Percentiles rank a stretch among this genome's conserved stretches.
Evolutionary conservation across 2,329 filamentous ascomycete genomes (phyloP).

Genomic region (Tolypocladium guangdongense): DNA sequence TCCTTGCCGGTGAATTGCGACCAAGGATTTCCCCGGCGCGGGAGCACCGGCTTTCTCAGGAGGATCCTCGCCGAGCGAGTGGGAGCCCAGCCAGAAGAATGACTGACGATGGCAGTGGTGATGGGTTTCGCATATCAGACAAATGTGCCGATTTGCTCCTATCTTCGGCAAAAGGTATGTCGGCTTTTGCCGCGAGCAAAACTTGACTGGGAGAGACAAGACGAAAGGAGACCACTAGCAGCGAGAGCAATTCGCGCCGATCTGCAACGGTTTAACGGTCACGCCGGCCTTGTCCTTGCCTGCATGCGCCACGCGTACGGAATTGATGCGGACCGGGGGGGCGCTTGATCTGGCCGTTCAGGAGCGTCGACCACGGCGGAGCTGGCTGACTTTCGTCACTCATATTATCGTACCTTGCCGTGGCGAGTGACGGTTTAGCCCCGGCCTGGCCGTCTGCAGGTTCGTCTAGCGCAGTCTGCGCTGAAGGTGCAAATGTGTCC

Average conservation of each 20-base stretch:
- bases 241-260: not conserved
- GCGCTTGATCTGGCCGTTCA: no score
- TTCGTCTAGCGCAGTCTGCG: not conserved
- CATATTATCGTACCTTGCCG: not conserved
- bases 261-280: not conserved
- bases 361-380: not conserved
- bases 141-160: not conserved
- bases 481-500: not conserved
- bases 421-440: not conserved
- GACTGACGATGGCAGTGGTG: not conserved
- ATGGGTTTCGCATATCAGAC: not conserved
- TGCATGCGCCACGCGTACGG: not conserved
- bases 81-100: not conserved
- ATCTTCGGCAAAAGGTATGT: not conserved
- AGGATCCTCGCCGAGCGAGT: not conserved
- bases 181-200: not conserved
- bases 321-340: no score
- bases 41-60: not conserved
- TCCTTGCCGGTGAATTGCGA: not conserved
- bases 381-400: not conserved
- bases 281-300: not conserved
- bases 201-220: not conserved
- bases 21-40: not conserved
- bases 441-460: not conserved
- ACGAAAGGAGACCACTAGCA: not conserved